Percentiles rank a stretch among this genome's conserved stretches.
These are phyloP conservation scores for Kernera saxatilis DNA, from an alignment of 345 rosid species.

Conservation along the genomic window DNA sequence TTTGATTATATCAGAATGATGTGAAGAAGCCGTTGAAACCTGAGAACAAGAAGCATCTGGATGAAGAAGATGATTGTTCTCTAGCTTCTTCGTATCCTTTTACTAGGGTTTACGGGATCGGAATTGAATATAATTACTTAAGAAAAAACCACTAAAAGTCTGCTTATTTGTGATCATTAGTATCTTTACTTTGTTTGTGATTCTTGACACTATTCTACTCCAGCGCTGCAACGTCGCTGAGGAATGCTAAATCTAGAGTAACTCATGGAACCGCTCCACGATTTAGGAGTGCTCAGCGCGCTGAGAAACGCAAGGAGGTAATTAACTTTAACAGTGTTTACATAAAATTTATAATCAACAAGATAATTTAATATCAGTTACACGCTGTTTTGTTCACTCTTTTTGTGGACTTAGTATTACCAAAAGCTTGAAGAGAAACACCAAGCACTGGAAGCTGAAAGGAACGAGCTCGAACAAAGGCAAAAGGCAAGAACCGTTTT, in stretches of 20 bases:
- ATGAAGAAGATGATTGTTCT: constrained; percentile 81
- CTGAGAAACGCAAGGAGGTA: constrained; percentile 94
- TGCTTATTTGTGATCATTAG: neutral
- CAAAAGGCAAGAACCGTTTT: constrained; percentile 14
- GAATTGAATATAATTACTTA: neutral
- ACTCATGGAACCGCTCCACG: constrained; percentile 86
- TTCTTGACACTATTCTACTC: constrained; percentile 8
- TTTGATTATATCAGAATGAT: constrained; percentile 40
- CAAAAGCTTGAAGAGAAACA: constrained; percentile 82
- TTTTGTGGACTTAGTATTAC: constrained; percentile 51
- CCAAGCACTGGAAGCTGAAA: constrained; percentile 77
- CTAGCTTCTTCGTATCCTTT: constrained; percentile 81
- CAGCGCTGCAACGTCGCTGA: constrained; percentile 36
- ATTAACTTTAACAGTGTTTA: neutral
- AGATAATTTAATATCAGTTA: neutral
- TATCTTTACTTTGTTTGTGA: neutral
- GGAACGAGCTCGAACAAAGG: constrained; percentile 60
- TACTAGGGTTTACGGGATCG: neutral
- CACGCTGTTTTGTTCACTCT: neutral
- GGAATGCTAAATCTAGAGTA: constrained; percentile 49
- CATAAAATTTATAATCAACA: neutral
- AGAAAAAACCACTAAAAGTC: neutral
- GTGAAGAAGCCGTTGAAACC: constrained; percentile 41
- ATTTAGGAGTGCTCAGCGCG: constrained; percentile 71
- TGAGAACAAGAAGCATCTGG: constrained; percentile 49